phyloP scores from a whole-genome alignment of 106 monocot species.

The Dendrobium nobile region DNA sequence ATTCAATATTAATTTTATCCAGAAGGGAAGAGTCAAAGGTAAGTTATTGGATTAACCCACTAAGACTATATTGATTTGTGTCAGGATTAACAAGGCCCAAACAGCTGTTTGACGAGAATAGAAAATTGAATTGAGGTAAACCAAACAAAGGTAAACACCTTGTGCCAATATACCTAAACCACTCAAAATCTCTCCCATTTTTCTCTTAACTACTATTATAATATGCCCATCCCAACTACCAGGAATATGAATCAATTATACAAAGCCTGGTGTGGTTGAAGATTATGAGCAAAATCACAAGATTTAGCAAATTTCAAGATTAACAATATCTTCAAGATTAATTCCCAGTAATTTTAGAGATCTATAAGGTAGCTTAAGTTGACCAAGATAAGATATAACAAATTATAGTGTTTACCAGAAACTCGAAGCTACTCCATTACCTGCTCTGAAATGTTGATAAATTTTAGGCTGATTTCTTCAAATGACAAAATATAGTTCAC shows the following conservation, averaged over 20 bases:
- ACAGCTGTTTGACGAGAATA: neutral
- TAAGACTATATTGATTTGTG: neutral
- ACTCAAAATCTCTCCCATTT: neutral
- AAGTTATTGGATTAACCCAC: neutral
- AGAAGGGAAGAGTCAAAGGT: neutral
- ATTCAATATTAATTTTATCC: no score
- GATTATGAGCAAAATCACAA: neutral
- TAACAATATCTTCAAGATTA: neutral
- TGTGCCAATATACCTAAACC: neutral
- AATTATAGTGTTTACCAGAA: neutral
- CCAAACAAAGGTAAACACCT: neutral
- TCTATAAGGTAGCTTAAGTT: neutral
- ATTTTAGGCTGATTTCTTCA: constrained; percentile 98
- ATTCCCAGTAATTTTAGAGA: neutral
- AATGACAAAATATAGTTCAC: constrained; percentile 84
- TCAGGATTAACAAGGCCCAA: neutral
- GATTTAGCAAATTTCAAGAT: neutral
- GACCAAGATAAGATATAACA: neutral
- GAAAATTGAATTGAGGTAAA: neutral
- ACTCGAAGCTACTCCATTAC: constrained; percentile 25
- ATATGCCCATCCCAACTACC: neutral
- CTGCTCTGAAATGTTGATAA: constrained; percentile 79
- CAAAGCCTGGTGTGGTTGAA: neutral
- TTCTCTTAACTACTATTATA: neutral
- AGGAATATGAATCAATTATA: neutral